phyloP scores from a whole-genome alignment of 305 asterid genomes.

The Fraxinus sp. region DNA sequence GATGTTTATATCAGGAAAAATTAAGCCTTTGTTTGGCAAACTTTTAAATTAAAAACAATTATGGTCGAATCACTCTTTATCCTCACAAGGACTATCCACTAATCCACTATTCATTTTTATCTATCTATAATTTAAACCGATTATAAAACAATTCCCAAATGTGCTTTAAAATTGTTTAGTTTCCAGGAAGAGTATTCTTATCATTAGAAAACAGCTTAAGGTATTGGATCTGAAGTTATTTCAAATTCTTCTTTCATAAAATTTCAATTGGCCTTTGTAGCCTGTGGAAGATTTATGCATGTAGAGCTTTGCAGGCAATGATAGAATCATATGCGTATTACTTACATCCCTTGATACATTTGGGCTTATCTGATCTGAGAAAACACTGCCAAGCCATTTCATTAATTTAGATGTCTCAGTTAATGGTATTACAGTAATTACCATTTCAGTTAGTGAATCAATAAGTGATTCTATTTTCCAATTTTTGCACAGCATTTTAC shows the following conservation, averaged over 20 bases:
- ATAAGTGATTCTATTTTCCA: constrained; percentile 5
- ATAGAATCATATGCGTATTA: neutral
- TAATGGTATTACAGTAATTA: constrained; percentile 14
- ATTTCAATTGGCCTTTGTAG: neutral
- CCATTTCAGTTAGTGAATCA: constrained; percentile 3
- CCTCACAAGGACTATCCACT: neutral
- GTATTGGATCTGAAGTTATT: neutral
- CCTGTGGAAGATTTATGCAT: neutral
- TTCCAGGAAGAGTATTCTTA: neutral
- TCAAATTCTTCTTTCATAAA: neutral
- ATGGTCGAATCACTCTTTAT: neutral
- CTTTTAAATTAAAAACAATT: neutral
- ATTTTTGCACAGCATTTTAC: neutral
- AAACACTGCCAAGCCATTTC: neutral
- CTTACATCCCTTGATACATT: neutral
- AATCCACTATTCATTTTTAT: neutral
- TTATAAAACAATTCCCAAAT: neutral
- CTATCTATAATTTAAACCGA: neutral
- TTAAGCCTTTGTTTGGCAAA: neutral
- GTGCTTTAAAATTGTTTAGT: neutral
- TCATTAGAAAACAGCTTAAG: neutral
- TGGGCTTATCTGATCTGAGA: neutral
- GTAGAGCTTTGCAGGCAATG: neutral
- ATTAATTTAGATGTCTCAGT: neutral
- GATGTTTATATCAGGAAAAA: neutral